Evolutionary conservation across 331 rosid species (phyloP).

Genomic region (Dryas integrifolia): DNA sequence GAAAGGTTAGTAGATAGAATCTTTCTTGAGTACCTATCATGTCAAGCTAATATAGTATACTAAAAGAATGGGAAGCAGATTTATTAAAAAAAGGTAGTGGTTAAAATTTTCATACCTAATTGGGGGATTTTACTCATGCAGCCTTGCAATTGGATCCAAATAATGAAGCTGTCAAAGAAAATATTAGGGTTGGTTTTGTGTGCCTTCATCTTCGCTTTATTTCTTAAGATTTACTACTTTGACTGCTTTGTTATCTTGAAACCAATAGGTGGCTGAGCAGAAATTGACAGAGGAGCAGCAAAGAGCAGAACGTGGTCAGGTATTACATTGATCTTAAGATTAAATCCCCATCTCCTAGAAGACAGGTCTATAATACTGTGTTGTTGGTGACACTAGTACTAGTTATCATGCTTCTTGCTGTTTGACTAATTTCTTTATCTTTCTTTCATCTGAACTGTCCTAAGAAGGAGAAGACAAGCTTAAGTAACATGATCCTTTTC

Average conservation of each 20-base stretch:
- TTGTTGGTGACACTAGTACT: neutral
- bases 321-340: constrained; percentile 17
- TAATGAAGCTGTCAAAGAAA: constrained; percentile 79
- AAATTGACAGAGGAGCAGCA: constrained; percentile 57
- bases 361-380: neutral
- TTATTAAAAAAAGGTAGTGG: neutral
- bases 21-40: neutral
- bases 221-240: constrained; percentile 1
- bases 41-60: neutral
- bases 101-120: constrained; percentile 22
- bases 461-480: neutral
- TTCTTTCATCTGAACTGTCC: neutral
- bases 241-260: constrained; percentile 21
- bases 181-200: constrained; percentile 61
- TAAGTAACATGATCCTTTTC: neutral
- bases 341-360: neutral
- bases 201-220: constrained; percentile 2
- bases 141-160: constrained; percentile 87
- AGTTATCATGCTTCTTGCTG: neutral
- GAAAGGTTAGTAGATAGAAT: constrained; percentile 56
- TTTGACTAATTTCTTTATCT: neutral
- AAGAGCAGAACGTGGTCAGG: constrained; percentile 50
- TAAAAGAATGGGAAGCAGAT: neutral
- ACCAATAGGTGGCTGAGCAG: constrained; percentile 60
- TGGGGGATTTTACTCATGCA: constrained; percentile 38